Evolutionary conservation across 73 alveolate species (phyloP), one percentile per base, ranked within the genome.

Genomic region (Paraurostyla sp.): DNA sequence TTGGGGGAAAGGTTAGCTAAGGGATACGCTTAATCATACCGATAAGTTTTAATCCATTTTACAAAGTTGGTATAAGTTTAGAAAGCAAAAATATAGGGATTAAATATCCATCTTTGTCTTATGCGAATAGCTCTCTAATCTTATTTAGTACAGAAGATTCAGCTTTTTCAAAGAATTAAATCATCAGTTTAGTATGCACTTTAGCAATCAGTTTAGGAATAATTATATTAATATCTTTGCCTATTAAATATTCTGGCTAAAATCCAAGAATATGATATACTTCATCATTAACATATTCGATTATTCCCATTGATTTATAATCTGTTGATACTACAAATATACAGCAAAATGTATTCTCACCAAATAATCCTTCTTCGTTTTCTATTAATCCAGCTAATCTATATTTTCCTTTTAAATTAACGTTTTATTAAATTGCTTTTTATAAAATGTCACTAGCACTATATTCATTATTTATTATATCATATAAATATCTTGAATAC

Each of bases 111-210:
- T 73, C 87, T 33, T 45, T 48, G 36, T 73, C 87, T 45, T 50
- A 25, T 1, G 71, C 87, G 36, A 73, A 73, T 7, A 73, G 48
- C 52, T 73, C 87, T 73, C 87, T 73, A 13, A 73, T 50, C 42
- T 73, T 73, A 45, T 73, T 73, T 0, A 73, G 68, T n/a, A 73
- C 71, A 45, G 62, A 25, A 11, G 87, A 73, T 50, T 73, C 87
- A 73, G 73, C 87, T 73, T 73, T 73, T 2, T 73, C 87, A 50
- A 73, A 73, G 59, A 73, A 73, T 73, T 50, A 43, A 11, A 73
- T 23, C 33, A 73, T 29, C 87, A 73, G 46, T 7, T 48, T 73
- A 6, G 11, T 3, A 73, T 73, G 87, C 2, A 73, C 87, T 27
- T 71, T 20, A 23, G 73, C 87, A 15, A 73, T 73, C 71, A 50